Evolutionary conservation across 2,329 filamentous ascomycete species (phyloP), one percentile per base, ranked within the genome.

Genomic region (Curvularia sp.): DNA sequence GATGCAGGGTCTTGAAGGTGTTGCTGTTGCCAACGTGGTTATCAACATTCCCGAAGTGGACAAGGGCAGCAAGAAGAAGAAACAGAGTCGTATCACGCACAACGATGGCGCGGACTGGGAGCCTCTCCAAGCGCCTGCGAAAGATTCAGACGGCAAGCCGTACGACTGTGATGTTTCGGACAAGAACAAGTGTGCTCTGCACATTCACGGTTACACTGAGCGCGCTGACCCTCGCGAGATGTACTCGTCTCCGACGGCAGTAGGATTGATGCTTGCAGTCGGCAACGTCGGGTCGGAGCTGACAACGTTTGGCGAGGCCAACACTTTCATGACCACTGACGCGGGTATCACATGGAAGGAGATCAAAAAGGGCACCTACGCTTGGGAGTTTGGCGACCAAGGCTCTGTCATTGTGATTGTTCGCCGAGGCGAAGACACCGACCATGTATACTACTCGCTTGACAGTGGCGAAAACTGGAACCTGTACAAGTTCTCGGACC

Each of bases 201-300:
- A 99, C 76, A 84, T 99, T 38, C 96, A 99, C 75, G 92, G 94
- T 55, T 99, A 96, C 79, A 98, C 96, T 0, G 95, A 99, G 78
- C 88, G 95, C 62, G 81, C 80, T 31, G 92, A 98, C 74, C 89
- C 88, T 69, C 82, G 88, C 47, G 91, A 94, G 74, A 96, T 92
- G 0, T 98, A 91, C 77, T 95, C 92, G 8, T 97, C 93, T 2
- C 86, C 88, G 47, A 93, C 91, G 3, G 94, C 95, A 1, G 87
- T 97, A 38, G 96, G 95, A 10, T 78, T 99, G 53, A 92, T 98
- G 87, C 89, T 99, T 74, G 95, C 87, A 15, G 86, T 93, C 61
- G 95, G 95, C 65, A 99, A 98, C 70, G 93, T 99, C 9, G 96
- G 96, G 28, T 80, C 87, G 30, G 82, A 83, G 58, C 84, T 97